Evolutionary conservation across 768 basidiomycete genomes (phyloP), one percentile per base, ranked within the genome.

Genomic region (Collybia mongolica): DNA sequence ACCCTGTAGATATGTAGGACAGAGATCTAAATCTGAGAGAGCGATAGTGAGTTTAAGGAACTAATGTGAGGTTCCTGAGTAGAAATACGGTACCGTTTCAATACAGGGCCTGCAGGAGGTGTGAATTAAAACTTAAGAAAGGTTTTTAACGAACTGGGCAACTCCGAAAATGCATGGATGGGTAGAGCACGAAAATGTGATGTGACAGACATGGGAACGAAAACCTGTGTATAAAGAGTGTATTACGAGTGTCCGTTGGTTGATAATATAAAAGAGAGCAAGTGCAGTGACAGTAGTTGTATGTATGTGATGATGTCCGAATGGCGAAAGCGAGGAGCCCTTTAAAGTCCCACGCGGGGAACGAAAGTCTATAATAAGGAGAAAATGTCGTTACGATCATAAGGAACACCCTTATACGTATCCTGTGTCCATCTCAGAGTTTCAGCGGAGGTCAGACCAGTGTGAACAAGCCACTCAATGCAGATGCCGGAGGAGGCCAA

Each of bases 401-500:
- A 39, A 39, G 17, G 46, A 6, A 23, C 24, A 4, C 44, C 35
- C 29, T n/a, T n/a, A 18, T 14, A 18, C n/a, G 20, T 39, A 38
- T 39, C 22, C 17, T 19, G 41, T 26, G 8, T 23, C 20, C 12
- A 26, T 19, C 39, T 20, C 39, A 22, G 22, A 6, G 9, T 22
- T 17, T 15, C 17, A 48, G 24, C 26, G 11, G n/a, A 29, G 22
- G 44, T 18, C 23, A 45, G 44, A 29, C 18, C 14, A 24, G 3
- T 15, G 9, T 35, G 44, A 18, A 45, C 42, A 36, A 26, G 29
- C 19, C 28, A 23, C 11, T 52, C 49, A 55, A 11, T 48, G 55
- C 44, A 51, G 43, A 29, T 59, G 57, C 44, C 83, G 72, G 26
- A 87, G 65, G 40, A 86, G 64, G 3, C 78, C 72, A 59, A 80